Evolutionary conservation across 1,284 basidiomycete species (phyloP), one percentile per base, ranked within the genome.

Genomic region (Coniferiporia weirii): DNA sequence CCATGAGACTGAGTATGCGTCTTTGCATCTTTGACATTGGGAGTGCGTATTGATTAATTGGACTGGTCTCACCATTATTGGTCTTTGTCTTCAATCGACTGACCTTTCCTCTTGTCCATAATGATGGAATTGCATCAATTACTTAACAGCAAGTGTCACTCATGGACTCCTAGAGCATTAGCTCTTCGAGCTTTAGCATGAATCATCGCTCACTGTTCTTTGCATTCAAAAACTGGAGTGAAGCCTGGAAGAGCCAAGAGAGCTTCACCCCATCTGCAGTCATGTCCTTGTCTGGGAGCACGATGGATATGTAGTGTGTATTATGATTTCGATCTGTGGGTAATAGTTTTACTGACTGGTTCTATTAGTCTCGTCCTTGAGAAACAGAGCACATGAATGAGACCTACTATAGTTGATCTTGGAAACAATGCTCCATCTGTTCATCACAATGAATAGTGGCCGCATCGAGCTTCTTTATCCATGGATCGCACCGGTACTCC

Each of bases 231-330:
- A 90, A 91, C 64, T 77, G 88, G 61, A 89, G 86, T 61, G 77
- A 85, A 54, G 84, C 84, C 5, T 90, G 85, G 82, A 76, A 81
- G 64, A 91, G 89, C 69, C 84, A 85, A 65, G 88, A 90, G 60
- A 91, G 89, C 67, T 73, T 92, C 49, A 86, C 88, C 1, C 78
- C 81, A 15, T 89, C 89, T 34, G 92, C 32, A 44, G 48, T 58
- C 15, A 56, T 55, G 50, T 54, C 91, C 5, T 82, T 87, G 69
- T 85, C 85, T 3, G 86, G 86, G 57, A 91, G 93, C 68, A 93
- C 94, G 91, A 78, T 94, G 69, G 90, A 95, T 70, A 94, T 95
- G 93, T 92, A 95, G 92, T 94, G 74, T 68, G 91, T 87, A 49
- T 56, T 62, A 60, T 50, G 46, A 15, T 49, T 47, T 57, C 46